Percentiles rank a stretch among this genome's conserved stretches.
phyloP scores from a whole-genome alignment of 306 rosid species.

The Spatholobus suberectus region DNA sequence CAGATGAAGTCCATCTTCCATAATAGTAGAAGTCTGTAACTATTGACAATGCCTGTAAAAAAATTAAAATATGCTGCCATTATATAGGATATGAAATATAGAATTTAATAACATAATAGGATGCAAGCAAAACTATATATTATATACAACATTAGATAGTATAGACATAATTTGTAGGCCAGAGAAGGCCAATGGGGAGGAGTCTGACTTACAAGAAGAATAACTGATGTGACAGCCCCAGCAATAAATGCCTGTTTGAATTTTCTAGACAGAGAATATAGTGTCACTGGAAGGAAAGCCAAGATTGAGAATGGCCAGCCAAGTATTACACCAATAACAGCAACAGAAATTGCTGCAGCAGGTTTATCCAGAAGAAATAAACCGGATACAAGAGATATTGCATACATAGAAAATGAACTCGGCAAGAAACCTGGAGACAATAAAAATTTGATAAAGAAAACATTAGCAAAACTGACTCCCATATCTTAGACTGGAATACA shows the following conservation, averaged over 20 bases:
- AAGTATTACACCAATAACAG: slow-evolving; percentile 88
- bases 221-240: slow-evolving; percentile 71
- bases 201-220: slow-evolving; percentile 77
- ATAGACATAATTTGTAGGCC: slow-evolving; percentile 29
- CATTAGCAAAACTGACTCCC: slow-evolving; percentile 29
- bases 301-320: slow-evolving; percentile 99
- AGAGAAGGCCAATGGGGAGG: not conserved
- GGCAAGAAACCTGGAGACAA: slow-evolving; percentile 90
- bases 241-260: slow-evolving; percentile 73
- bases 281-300: slow-evolving; percentile 87
- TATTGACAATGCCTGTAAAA: slow-evolving; percentile 71
- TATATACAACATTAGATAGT: not conserved
- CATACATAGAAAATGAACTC: slow-evolving; percentile 98
- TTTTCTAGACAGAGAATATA: slow-evolving; percentile 69
- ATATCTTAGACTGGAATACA: not conserved
- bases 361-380: slow-evolving; percentile 87
- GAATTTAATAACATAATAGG: slow-evolving; percentile 30
- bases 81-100: not conserved
- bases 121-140: not conserved
- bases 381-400: slow-evolving; percentile 88
- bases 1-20: slow-evolving; percentile 91
- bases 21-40: slow-evolving; percentile 73
- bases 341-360: slow-evolving; percentile 78
- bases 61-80: slow-evolving; percentile 5
- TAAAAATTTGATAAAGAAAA: slow-evolving; percentile 14